Conservation (phyloP, 176 grass and related monocot species). For the Oryza officinalis region DNA sequence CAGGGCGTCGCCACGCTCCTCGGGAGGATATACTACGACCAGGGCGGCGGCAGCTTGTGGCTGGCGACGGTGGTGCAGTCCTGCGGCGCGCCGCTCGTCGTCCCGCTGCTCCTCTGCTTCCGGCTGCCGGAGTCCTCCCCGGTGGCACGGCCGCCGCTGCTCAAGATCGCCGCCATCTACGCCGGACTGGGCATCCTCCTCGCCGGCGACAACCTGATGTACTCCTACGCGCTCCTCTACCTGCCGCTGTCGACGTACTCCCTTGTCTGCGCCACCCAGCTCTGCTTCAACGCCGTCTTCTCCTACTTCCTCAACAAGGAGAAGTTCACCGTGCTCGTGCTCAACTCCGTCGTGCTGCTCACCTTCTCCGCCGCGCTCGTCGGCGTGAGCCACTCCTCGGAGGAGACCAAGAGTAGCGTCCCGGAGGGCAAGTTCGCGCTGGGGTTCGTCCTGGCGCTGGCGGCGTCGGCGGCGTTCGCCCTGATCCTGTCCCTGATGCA, state of each 20-base stretch:
- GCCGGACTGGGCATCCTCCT: conserved; percentile 52
- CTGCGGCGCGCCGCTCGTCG: conserved; percentile 49
- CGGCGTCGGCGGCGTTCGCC: conserved; percentile 57
- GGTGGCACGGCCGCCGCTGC: conserved; percentile 21
- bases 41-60: conserved; percentile 54
- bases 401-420: conserved; percentile 22
- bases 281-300: conserved; percentile 75
- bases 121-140: neutral
- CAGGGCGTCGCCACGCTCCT: conserved; percentile 51
- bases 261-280: conserved; percentile 53
- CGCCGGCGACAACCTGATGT: conserved; percentile 64
- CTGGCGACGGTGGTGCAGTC: conserved; percentile 53
- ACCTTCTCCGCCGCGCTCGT: conserved; percentile 69
- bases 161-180: conserved; percentile 47
- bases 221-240: conserved; percentile 73
- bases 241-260: conserved; percentile 66
- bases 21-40: conserved; percentile 57
- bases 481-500: conserved; percentile 73
- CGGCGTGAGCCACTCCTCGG: conserved; percentile 34
- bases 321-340: conserved; percentile 51
- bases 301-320: conserved; percentile 70
- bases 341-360: conserved; percentile 73
- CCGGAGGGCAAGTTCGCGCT: conserved; percentile 41
- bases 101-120: conserved; percentile 42
- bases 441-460: conserved; percentile 52